Conservation (phyloP, 1,139 yeast genomes). For the Eremothecium sinecaudum region DNA sequence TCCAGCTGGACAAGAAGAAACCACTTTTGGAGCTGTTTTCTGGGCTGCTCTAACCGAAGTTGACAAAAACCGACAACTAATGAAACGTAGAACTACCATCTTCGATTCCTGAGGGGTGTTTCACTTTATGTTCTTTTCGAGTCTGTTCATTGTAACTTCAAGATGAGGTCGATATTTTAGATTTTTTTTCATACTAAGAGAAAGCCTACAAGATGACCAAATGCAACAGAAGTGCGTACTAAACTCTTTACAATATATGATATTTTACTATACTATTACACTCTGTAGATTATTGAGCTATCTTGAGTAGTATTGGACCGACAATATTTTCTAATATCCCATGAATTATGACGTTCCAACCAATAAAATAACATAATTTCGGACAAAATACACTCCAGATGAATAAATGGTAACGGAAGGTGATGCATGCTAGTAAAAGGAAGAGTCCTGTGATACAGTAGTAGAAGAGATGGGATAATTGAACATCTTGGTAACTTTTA, state of each 20-base stretch:
- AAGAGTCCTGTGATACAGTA: constrained; percentile 51
- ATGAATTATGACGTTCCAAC: constrained; percentile 59
- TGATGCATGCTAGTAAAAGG: constrained; percentile 60
- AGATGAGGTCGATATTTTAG: too few relatives aligned
- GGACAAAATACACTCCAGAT: constrained; percentile 98
- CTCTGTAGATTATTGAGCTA: neutral
- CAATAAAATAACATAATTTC: constrained; percentile 66
- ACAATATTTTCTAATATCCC: constrained; percentile 21
- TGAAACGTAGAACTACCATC: constrained; percentile 9
- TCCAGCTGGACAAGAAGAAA: constrained; percentile 58
- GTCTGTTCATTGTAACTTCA: too few relatives aligned
- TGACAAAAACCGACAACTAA: neutral
- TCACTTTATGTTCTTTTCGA: too few relatives aligned
- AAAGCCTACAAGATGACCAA: too few relatives aligned
- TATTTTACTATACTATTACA: too few relatives aligned
- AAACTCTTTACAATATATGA: too few relatives aligned
- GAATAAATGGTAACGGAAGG: constrained; percentile 74
- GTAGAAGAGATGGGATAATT: constrained; percentile 34
- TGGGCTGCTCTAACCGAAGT: neutral
- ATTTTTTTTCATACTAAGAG: too few relatives aligned
- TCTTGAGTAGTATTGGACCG: constrained; percentile 12
- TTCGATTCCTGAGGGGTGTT: too few relatives aligned
- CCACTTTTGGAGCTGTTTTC: constrained; percentile 12
- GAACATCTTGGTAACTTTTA: constrained; percentile 21
- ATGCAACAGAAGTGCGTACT: too few relatives aligned